phyloP scores from a whole-genome alignment of 2,329 filamentous ascomycete species.

The Exophiala phaeomuriformis region DNA sequence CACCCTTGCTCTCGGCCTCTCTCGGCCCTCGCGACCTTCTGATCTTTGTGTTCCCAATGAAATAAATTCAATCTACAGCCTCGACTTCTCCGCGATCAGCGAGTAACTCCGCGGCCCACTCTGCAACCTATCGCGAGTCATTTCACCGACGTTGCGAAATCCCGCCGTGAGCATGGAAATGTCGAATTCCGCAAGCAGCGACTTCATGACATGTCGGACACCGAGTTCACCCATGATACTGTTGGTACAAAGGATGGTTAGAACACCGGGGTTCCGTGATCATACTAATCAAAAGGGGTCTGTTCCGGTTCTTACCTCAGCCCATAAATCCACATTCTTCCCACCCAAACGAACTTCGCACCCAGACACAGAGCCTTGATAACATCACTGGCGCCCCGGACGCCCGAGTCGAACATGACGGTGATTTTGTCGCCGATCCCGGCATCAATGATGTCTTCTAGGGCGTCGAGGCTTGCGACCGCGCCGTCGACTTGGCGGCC shows the following conservation, averaged over 20 bases:
- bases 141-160: slow-evolving; percentile 47
- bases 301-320: slow-evolving; percentile 28
- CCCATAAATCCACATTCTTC: slow-evolving; percentile 55
- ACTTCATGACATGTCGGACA: slow-evolving; percentile 55
- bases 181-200: slow-evolving; percentile 55
- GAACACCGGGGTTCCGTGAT: neutral
- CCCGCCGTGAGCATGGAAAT: slow-evolving; percentile 56
- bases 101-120: slow-evolving; percentile 39
- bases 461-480: slow-evolving; percentile 51
- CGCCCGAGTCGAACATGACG: slow-evolving; percentile 55
- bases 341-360: slow-evolving; percentile 56
- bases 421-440: slow-evolving; percentile 44
- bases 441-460: slow-evolving; percentile 52
- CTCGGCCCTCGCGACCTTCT: too few species aligned
- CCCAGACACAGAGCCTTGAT: slow-evolving; percentile 56
- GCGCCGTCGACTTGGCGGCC: slow-evolving; percentile 59
- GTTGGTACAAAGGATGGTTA: neutral
- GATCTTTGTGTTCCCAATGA: too few species aligned
- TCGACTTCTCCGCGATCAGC: slow-evolving; percentile 34
- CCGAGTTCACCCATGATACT: slow-evolving; percentile 55
- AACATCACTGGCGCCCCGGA: slow-evolving; percentile 51
- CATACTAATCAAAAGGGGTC: neutral
- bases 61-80: slow-evolving; percentile 10
- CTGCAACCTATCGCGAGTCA: slow-evolving; percentile 38
- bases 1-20: too few species aligned